A percentile compares a stretch with the other conserved stretches of the same genome.
These are phyloP conservation scores for Guillardia theta DNA, from an alignment of 78 protist genomes.

Conservation along the genomic window DNA sequence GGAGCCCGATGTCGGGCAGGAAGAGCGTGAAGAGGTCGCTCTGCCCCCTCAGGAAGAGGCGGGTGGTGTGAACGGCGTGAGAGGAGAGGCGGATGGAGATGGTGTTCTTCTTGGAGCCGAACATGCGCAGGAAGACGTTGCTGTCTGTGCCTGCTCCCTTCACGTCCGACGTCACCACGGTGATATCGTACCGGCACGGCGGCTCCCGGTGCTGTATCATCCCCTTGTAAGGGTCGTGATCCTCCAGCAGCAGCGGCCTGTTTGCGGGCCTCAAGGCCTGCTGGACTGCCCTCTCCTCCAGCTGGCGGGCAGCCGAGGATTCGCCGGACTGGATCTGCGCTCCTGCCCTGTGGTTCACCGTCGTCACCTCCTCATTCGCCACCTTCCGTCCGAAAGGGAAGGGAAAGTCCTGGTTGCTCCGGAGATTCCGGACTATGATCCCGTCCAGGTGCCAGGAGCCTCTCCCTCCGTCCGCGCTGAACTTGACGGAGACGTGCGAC, in stretches of 20 bases:
- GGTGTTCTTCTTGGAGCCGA: neutral
- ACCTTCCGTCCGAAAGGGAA: neutral
- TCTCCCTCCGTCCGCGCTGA: neutral
- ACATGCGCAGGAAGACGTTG: neutral
- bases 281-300: neutral
- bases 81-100: neutral
- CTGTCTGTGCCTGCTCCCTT: neutral
- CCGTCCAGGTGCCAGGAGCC: neutral
- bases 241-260: neutral
- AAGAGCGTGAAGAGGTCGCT: neutral
- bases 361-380: neutral
- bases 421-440: neutral
- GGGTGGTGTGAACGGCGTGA: neutral
- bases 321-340: neutral
- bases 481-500: neutral
- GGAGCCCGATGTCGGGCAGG: neutral
- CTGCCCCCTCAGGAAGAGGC: neutral
- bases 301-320: neutral
- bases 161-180: neutral
- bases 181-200: neutral
- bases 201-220: neutral
- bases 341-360: neutral
- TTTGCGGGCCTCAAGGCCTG: neutral
- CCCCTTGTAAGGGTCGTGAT: slow-evolving; percentile 15
- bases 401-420: neutral